Evolutionary conservation across 148 eudicot genomes (phyloP).

Genomic region (Camellia lanceoleosa): DNA sequence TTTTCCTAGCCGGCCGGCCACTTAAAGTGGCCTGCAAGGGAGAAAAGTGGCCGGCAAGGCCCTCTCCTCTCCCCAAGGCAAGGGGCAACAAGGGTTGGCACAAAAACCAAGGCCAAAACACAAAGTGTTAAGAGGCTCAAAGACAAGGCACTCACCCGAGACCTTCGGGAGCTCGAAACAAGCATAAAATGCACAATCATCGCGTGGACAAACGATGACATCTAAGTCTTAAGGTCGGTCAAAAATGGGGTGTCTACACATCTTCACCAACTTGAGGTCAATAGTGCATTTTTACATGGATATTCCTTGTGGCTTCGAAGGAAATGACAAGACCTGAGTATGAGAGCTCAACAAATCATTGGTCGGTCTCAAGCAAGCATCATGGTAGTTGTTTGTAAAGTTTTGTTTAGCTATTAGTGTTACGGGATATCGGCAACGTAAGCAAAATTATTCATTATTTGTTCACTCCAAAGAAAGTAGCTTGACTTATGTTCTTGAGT

Average conservation of each 20-base stretch:
- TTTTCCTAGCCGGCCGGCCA: no score
- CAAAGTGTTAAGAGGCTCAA: no score
- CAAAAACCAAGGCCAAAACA: neutral
- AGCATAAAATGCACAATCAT: no score
- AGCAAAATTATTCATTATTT: neutral
- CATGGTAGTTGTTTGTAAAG: neutral
- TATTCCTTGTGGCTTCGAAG: neutral
- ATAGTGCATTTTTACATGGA: slow-evolving; percentile 8
- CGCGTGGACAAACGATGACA: no score
- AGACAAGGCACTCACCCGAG: no score
- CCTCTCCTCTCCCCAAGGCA: no score
- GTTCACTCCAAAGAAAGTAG: neutral
- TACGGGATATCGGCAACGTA: neutral
- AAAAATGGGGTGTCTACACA: neutral
- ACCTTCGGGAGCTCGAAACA: no score
- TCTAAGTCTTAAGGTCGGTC: no score
- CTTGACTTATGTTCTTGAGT: neutral
- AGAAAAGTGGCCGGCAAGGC: no score
- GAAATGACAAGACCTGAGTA: neutral
- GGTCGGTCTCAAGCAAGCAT: neutral
- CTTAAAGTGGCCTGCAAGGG: no score
- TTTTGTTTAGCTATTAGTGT: neutral
- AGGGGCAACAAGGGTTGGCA: no score
- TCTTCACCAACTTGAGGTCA: slow-evolving; percentile 3
- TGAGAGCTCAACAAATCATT: neutral